A percentile compares a stretch with the other conserved stretches of the same genome.
phyloP scores from a whole-genome alignment of 176 grass and related monocot species.

The Lolium rigidum region DNA sequence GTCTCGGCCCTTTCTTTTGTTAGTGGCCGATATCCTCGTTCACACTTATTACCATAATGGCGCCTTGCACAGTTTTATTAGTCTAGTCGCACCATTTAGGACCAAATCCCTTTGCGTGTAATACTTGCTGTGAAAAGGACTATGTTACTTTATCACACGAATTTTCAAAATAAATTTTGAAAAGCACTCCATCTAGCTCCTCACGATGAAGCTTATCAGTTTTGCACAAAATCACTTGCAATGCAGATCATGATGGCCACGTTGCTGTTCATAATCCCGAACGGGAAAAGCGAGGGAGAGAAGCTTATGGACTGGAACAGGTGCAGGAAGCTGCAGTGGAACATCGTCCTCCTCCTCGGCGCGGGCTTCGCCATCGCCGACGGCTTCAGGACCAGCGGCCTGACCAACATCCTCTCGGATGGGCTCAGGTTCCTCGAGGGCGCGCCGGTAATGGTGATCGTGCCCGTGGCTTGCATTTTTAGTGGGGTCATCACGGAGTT shows the following conservation, averaged over 20 bases:
- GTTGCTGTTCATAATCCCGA: constrained; percentile 89
- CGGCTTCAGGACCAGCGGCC: constrained; percentile 73
- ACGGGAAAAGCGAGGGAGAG: constrained; percentile 62
- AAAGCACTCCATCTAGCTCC: too few species aligned
- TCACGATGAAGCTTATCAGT: too few species aligned
- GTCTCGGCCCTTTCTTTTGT: too few species aligned
- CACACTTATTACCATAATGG: too few species aligned
- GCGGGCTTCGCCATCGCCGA: constrained; percentile 88
- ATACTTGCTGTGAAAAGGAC: too few species aligned
- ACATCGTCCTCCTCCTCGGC: constrained; percentile 85
- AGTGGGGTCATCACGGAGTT: constrained; percentile 69
- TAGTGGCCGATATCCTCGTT: too few species aligned
- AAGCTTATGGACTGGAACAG: constrained; percentile 98
- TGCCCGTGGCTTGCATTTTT: constrained; percentile 60
- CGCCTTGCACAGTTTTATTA: too few species aligned
- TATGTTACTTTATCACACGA: too few species aligned
- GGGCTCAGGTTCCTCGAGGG: constrained; percentile 61
- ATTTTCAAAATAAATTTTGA: too few species aligned
- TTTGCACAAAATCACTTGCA: background rate
- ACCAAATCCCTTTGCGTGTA: too few species aligned
- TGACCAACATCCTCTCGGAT: constrained; percentile 55
- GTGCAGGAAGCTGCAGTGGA: constrained; percentile 92
- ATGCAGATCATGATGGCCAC: constrained; percentile 89
- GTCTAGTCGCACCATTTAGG: too few species aligned
- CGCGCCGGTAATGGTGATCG: constrained; percentile 45